Base-by-base conservation (phyloP, 345 rosid species). In the Raphanus sativus region DNA sequence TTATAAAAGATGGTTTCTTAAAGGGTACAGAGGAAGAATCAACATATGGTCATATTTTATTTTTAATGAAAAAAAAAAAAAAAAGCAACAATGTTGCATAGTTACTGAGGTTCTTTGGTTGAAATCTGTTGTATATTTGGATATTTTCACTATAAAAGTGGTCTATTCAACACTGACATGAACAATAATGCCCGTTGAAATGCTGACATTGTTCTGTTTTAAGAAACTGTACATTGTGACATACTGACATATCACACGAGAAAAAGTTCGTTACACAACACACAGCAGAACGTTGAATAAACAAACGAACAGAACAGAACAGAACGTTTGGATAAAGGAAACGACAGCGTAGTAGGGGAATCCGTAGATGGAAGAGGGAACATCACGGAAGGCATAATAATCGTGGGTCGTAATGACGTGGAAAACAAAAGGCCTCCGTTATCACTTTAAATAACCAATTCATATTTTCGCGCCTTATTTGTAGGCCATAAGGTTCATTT, bases 21-120 rank as follows among this genome's bases (percentile, higher is more conserved):
- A 28, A 33, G 73, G 59, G 80, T 80, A 52, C 59, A 65, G 68
- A 70, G 56, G 70, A 79, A 79, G 82, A 56, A 74, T 79, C 62
- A 74, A 73, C 42, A 52, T 13, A 45, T 36, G 32, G 78, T 68
- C 4, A 7, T 13, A 29, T 55, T 29, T 32, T 28, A 36, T 42
- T 62, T 61, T 25, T 72, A 6, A 25, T 2, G 56, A 7, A 59
- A 42, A 77, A 56, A 10, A 45, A 10, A 26, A 21, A 34, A 78
- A 45, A 42, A 50, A 16, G 33, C 8, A 13, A 40, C 24, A 71
- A 25, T 58, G 54, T 58, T 58, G 16, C 28, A 55, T 17, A 66
- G 73, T 60, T 42, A 58, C 63, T 50, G 56, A 42, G 56, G 50
- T 72, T 66, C 16, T 71, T 42, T 48, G 58, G 45, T 29, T 45